Percentiles rank a stretch among this genome's conserved stretches.
Conservation (phyloP, 352 stramenopile genomes). For the Phytophthora lateralis region DNA sequence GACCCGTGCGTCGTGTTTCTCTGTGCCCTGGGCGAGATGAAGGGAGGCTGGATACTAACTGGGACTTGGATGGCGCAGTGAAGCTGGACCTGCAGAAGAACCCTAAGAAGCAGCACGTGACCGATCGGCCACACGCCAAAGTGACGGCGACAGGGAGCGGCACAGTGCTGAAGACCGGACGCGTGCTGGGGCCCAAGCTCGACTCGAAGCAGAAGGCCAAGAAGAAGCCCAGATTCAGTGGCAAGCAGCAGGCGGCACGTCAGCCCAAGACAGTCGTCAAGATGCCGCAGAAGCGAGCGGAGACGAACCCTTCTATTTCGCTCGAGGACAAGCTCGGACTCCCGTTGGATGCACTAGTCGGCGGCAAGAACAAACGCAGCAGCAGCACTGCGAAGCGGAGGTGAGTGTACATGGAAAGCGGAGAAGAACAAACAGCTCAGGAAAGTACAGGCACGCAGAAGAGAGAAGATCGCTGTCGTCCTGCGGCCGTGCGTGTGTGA, state of each 20-base stretch:
- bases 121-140: constrained; percentile 55
- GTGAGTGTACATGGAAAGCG: constrained; percentile 28
- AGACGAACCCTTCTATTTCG: constrained; percentile 31
- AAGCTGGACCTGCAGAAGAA: constrained; percentile 34
- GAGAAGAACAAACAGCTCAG: constrained; percentile 7
- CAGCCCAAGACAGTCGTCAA: constrained; percentile 34
- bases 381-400: constrained; percentile 27
- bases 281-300: constrained; percentile 25
- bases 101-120: constrained; percentile 54
- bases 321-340: constrained; percentile 73
- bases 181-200: constrained; percentile 62
- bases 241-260: constrained; percentile 34
- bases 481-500: constrained; percentile 25
- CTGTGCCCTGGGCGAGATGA: background rate
- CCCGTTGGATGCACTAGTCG: constrained; percentile 68
- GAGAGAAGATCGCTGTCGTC: constrained; percentile 27
- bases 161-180: constrained; percentile 65
- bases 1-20: constrained; percentile 35
- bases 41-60: constrained; percentile 6
- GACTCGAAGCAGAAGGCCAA: constrained; percentile 18
- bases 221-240: constrained; percentile 15
- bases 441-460: constrained; percentile 4
- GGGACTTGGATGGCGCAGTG: constrained; percentile 19
- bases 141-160: constrained; percentile 34
- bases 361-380: constrained; percentile 38